Evolutionary conservation across 1,284 basidiomycete species (phyloP).

Genomic region (Agroathelia rolfsii): DNA sequence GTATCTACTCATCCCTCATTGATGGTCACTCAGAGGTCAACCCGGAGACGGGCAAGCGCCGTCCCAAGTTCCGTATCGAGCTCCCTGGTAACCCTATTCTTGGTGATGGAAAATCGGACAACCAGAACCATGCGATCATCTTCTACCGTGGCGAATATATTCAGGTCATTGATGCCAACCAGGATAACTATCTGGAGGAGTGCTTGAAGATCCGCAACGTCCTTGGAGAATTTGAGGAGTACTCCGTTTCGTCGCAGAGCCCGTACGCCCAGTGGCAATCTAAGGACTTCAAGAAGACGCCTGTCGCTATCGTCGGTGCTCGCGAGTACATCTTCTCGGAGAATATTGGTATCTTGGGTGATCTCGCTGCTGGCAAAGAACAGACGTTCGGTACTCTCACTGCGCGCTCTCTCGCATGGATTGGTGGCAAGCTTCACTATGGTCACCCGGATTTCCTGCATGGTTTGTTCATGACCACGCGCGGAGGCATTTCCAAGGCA

Average conservation of each 20-base stretch:
- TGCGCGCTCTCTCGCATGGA: slow-evolving; percentile 91
- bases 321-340: slow-evolving; percentile 99
- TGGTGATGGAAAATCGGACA: slow-evolving; percentile 98
- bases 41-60: slow-evolving; percentile 78
- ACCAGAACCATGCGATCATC: slow-evolving; percentile 99
- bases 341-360: slow-evolving; percentile 98
- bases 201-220: slow-evolving; percentile 98
- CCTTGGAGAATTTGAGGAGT: slow-evolving; percentile 98
- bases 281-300: slow-evolving; percentile 79
- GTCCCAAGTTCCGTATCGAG: slow-evolving; percentile 98
- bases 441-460: slow-evolving; percentile 99
- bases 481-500: slow-evolving; percentile 96
- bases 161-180: slow-evolving; percentile 98
- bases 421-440: slow-evolving; percentile 98
- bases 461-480: slow-evolving; percentile 96
- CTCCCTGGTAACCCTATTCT: slow-evolving; percentile 98
- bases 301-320: slow-evolving; percentile 96
- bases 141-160: slow-evolving; percentile 99
- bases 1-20: slow-evolving; percentile 93
- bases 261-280: slow-evolving; percentile 87
- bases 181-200: slow-evolving; percentile 99
- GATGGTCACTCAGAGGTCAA: slow-evolving; percentile 97
- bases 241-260: slow-evolving; percentile 74
- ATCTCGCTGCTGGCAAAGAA: slow-evolving; percentile 97
- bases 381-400: slow-evolving; percentile 98